Percentiles rank a stretch among this genome's conserved stretches.
phyloP scores from a whole-genome alignment of 2,329 filamentous ascomycete genomes.

The Colletotrichum viniferum region DNA sequence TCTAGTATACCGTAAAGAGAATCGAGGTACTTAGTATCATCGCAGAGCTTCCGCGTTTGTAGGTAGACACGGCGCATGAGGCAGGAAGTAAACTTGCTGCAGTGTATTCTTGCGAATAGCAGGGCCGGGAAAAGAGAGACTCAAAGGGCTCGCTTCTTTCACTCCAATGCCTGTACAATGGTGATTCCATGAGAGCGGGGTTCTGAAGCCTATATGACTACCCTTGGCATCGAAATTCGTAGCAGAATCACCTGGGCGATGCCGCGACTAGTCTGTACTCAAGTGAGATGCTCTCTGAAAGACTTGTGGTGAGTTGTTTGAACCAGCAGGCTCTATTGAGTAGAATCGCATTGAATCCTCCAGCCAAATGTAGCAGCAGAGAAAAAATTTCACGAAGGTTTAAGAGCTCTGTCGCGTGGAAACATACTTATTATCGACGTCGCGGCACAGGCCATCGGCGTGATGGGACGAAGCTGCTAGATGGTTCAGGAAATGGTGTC shows the following conservation, averaged over 20 bases:
- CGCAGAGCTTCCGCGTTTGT: background rate
- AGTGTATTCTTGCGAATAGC: background rate
- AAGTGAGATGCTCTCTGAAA: background rate
- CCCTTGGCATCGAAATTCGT: rapidly evolving
- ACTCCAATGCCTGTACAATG: background rate
- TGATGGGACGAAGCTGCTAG: background rate
- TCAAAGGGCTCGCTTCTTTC: rapidly evolving
- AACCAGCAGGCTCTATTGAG: background rate
- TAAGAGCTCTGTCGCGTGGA: rapidly evolving
- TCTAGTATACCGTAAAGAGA: background rate
- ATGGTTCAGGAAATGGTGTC: background rate
- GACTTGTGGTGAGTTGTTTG: rapidly evolving
- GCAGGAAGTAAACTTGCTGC: background rate
- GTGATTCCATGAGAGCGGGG: background rate
- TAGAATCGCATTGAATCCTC: background rate
- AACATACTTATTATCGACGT: rapidly evolving
- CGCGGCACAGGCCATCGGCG: background rate
- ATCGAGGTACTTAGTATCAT: background rate
- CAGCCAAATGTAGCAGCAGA: background rate
- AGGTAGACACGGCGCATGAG: background rate
- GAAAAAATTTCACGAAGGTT: rapidly evolving
- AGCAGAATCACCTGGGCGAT: background rate
- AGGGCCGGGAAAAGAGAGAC: background rate
- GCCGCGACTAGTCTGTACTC: background rate
- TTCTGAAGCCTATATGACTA: background rate